Conservation (phyloP, 2,329 filamentous ascomycete genomes). For the Neoscytalidium dimidiatum region DNA sequence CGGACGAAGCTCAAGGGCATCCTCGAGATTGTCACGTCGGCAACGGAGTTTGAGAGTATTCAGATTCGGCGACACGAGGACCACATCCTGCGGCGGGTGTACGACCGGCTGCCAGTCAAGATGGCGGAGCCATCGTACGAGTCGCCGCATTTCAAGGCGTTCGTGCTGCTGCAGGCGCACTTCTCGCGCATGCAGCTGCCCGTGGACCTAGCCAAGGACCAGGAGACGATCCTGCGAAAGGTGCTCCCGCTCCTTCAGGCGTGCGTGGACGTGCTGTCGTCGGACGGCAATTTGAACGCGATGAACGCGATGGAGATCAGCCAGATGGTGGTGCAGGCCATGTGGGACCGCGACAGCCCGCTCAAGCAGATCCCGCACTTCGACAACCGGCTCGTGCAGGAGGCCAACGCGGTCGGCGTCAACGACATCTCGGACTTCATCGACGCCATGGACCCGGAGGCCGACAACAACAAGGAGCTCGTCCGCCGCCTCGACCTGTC, state of each 20-base stretch:
- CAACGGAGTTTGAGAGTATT: slow-evolving; percentile 93
- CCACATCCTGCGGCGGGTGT: slow-evolving; percentile 82
- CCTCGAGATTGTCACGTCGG: slow-evolving; percentile 93
- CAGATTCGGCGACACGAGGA: slow-evolving; percentile 95
- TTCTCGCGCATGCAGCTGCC: slow-evolving; percentile 97
- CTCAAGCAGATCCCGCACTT: slow-evolving; percentile 98
- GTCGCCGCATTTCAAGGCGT: slow-evolving; percentile 97
- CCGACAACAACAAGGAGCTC: slow-evolving; percentile 72
- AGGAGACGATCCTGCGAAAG: slow-evolving; percentile 83
- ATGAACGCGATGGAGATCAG: slow-evolving; percentile 99
- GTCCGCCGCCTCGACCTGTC: slow-evolving; percentile 77
- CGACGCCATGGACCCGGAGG: slow-evolving; percentile 96
- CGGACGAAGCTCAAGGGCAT: slow-evolving; percentile 96
- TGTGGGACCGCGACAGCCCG: slow-evolving; percentile 98
- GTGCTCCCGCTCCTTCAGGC: slow-evolving; percentile 86
- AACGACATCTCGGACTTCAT: slow-evolving; percentile 97
- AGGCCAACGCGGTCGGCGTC: slow-evolving; percentile 77
- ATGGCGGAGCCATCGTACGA: slow-evolving; percentile 85
- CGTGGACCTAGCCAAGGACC: slow-evolving; percentile 93
- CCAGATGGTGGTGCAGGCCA: slow-evolving; percentile 97
- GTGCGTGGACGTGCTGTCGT: slow-evolving; percentile 91
- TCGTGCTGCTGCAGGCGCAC: slow-evolving; percentile 94
- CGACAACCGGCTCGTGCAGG: slow-evolving; percentile 77
- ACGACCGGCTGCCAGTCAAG: slow-evolving; percentile 93
- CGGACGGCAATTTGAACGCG: slow-evolving; percentile 92